Base-by-base conservation (phyloP, 495 filamentous ascomycete species). In the Podospora fimiseda region DNA sequence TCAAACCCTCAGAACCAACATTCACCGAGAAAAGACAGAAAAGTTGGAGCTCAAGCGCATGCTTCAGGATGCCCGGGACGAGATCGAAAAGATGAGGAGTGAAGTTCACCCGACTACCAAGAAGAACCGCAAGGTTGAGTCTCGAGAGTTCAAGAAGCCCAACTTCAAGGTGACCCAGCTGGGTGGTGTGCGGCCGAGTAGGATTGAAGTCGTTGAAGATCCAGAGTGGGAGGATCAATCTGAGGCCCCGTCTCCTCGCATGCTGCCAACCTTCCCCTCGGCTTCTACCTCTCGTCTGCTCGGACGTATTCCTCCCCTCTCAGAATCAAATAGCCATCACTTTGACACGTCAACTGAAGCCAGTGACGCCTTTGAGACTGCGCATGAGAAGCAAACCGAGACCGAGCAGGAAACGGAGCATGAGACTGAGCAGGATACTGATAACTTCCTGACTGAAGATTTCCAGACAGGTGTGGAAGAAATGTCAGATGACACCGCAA, bases 21-120 rank as follows among this genome's bases (percentile, higher is more conserved):
- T 97, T 47, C 90, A 96, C 65, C 86, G 93, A 21, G 93, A 98
- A 70, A 98, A 95, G 78, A 94, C 92, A 0, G 93, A 98, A 67
- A 98, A 96, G 74, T 79, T 95, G 19, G 93, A 98, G 65, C 77
- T 96, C 43, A 92, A 88, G 68, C 87, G 94, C 50, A 89, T 98
- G 82, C 79, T 98, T 24, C 94, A 96, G 72, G 93, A 98, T 57
- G 86, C 90, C 33, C 83, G 93, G 22, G 93, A 98, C 67, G 94
- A 98, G 60, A 69, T 98, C 20, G 93, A 97, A 70, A 77, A 80
- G 55, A 70, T 84, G 24, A 82, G 90, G 50, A 77, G 67, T 44
- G 87, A 90, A 19, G 70, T 61, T 30, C 57, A 76, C 21, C 75
- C 71, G 19, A 69, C 71, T 24, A 71, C 63, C 21, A 76, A 71